Base-by-base conservation (phyloP, 306 rosid genomes). In the Cucumis cinereus region DNA sequence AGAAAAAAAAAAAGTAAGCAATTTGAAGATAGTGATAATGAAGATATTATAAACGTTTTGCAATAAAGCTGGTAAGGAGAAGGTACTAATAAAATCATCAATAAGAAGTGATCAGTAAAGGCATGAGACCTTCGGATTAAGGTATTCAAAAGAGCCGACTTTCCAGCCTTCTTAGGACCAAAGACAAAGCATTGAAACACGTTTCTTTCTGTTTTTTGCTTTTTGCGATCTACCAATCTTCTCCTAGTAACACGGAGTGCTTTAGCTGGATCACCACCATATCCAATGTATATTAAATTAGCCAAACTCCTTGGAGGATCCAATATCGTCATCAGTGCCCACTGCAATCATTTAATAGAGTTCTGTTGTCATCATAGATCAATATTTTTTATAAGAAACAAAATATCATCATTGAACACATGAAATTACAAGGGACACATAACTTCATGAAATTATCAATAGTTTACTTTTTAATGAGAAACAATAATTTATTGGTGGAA, bases 161-260 rank as follows among this genome's bases (percentile, higher is more conserved):
- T 94, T 78, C 97, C 98, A 2, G 97, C 80, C 80, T 80, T 85
- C 82, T 84, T 90, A 6, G 96, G 85, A 80, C 98, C 98, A 86
- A 94, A 94, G 78, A 94, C 97, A 72, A 86, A 91, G 90, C 98
- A 94, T 54, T 88, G 96, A 75, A 91, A 82, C 78, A 87, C 93
- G 80, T 87, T 94, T 86, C 95, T 86, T 79, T 89, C 97, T 40
- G 97, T 84, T 73, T 66, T 84, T 77, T 86, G 87, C 84, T 84
- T 91, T 78, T 87, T 94, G 52, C 91, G 85, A 59, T 90, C 96
- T 52, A 82, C 74, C 74, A 83, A 78, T 86, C 95, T 91, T 84
- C 87, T 90, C 72, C 93, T 84, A 60, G 94, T 90, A 79, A 86
- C 89, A 77, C 83, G 90, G 75, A 94, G 88, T 8, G 92, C 97